A percentile compares a stretch with the other conserved stretches of the same genome.
phyloP scores from a whole-genome alignment of 345 rosid genomes.

The Hirschfeldia incana region DNA sequence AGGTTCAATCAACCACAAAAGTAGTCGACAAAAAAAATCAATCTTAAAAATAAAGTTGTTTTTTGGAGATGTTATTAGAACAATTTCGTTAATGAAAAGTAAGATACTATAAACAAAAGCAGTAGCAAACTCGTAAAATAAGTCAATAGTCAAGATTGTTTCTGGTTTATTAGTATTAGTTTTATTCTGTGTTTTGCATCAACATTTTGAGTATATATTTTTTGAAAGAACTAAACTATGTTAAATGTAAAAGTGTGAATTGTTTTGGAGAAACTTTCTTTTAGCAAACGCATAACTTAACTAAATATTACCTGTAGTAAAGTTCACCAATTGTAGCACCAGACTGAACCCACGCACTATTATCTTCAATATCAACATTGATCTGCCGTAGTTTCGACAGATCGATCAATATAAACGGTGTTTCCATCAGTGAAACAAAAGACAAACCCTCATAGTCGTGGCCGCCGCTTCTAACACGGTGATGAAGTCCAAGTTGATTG shows the following conservation, averaged over 20 bases:
- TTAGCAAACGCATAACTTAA: neutral
- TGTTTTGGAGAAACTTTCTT: neutral
- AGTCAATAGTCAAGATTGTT: neutral
- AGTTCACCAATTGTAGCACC: constrained; percentile 71
- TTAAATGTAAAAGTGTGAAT: neutral
- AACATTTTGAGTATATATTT: neutral
- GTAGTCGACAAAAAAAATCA: no score
- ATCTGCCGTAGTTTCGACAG: constrained; percentile 48
- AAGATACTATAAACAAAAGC: neutral
- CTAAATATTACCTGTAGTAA: constrained; percentile 22
- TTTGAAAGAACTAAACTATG: neutral
- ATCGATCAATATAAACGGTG: constrained; percentile 56
- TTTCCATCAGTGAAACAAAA: constrained; percentile 47
- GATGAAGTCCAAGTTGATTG: constrained; percentile 43
- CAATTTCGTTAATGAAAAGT: neutral
- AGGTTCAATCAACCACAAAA: no score
- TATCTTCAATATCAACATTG: constrained; percentile 40
- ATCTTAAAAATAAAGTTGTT: no score
- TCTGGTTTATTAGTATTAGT: neutral
- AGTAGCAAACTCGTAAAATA: neutral
- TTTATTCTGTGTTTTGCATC: neutral
- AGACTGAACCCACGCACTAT: constrained; percentile 59
- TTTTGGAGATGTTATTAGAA: neutral
- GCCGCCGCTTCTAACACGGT: constrained; percentile 62
- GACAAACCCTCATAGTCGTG: constrained; percentile 66